phyloP scores from a whole-genome alignment of 768 basidiomycete species.

The Podaxis sp. region DNA sequence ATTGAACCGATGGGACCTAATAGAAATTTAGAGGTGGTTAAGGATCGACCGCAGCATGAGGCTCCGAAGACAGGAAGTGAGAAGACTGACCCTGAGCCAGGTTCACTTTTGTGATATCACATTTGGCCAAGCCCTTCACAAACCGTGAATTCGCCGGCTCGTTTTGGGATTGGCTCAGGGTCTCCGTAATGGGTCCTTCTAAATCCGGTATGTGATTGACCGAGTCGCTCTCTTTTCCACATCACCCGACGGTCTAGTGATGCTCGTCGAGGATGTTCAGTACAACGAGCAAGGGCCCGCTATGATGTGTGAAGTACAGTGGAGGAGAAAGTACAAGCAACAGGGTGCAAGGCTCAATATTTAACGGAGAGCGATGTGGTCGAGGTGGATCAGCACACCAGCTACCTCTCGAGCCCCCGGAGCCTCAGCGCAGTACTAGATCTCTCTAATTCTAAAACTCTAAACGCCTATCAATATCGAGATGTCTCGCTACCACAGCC shows the following conservation, averaged over 20 bases:
- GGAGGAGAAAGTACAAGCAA: background rate
- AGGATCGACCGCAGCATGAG: background rate
- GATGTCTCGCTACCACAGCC: constrained; percentile 34
- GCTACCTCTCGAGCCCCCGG: background rate
- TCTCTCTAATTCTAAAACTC: constrained; percentile 3
- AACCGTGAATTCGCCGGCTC: constrained; percentile 6
- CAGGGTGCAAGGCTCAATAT: background rate
- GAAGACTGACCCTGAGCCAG: constrained; percentile 1
- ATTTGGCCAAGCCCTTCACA: background rate
- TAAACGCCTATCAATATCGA: constrained; percentile 8
- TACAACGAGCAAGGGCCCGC: constrained; percentile 5
- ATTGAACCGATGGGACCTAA: background rate
- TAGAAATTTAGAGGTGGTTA: constrained; percentile 11
- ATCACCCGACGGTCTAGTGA: constrained; percentile 14
- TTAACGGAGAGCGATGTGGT: constrained; percentile 1
- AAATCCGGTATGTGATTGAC: constrained; percentile 8
- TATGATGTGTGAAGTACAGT: constrained; percentile 7
- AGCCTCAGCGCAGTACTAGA: background rate
- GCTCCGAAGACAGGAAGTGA: background rate
- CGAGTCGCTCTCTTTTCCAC: background rate
- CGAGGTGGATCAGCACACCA: background rate
- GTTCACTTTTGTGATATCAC: constrained; percentile 12
- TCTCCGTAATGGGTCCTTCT: background rate
- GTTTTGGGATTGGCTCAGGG: background rate
- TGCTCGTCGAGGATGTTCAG: constrained; percentile 7